phyloP scores from a whole-genome alignment of 805 yeast species.

The Candida pseudofarinosa region DNA sequence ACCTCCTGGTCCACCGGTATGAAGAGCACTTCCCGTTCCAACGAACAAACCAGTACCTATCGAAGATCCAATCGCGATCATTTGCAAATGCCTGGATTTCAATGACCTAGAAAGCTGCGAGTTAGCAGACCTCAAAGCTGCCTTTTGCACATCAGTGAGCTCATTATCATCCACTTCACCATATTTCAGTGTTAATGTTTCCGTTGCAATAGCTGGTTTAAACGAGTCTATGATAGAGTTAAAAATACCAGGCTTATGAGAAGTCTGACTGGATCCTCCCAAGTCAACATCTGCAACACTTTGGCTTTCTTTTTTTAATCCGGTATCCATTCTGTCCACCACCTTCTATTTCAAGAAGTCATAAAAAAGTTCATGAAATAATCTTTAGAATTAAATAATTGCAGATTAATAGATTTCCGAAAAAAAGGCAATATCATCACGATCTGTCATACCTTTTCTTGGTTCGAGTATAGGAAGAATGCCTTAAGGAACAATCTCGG shows the following conservation, averaged over 20 bases:
- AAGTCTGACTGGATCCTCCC: slow-evolving; percentile 10
- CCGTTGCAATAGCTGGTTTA: slow-evolving; percentile 27
- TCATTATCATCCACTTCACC: slow-evolving; percentile 13
- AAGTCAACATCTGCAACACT: slow-evolving; percentile 7
- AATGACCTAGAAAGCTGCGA: slow-evolving; percentile 56
- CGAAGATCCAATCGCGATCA: slow-evolving; percentile 66
- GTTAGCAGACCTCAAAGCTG: slow-evolving; percentile 37
- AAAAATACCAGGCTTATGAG: slow-evolving; percentile 15
- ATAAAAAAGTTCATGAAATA: not conserved
- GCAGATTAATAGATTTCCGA: not conserved
- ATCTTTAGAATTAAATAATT: not conserved
- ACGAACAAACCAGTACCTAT: slow-evolving; percentile 68
- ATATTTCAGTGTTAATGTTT: slow-evolving; percentile 14
- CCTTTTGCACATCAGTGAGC: slow-evolving; percentile 25
- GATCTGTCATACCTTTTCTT: not conserved
- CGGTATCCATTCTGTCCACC: not conserved
- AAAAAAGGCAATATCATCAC: not conserved
- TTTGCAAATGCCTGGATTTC: slow-evolving; percentile 57
- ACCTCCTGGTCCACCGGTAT: slow-evolving; percentile 62
- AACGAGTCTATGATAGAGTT: slow-evolving; percentile 28
- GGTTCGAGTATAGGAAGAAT: not conserved
- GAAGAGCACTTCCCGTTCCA: slow-evolving; percentile 46
- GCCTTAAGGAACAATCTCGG: not conserved
- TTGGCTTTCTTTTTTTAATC: not conserved
- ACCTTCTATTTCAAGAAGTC: not conserved